Evolutionary conservation across 306 rosid genomes (phyloP), one percentile per base, ranked within the genome.

Genomic region (Quercus bicolor): DNA sequence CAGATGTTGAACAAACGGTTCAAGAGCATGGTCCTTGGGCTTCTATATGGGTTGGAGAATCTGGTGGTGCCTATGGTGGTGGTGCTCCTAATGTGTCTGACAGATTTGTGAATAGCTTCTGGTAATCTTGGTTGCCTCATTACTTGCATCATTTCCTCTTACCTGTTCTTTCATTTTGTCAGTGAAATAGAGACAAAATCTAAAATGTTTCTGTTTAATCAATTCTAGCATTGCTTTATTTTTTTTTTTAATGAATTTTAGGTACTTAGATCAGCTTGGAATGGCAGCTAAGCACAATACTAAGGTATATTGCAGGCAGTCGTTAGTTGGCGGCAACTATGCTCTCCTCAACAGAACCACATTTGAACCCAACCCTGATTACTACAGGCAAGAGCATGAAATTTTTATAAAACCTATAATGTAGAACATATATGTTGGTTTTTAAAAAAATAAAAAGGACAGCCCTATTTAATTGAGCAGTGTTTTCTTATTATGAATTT

Each of bases 251-350:
- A 54, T 79, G 20, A 24, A 71, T 78, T 48, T 51, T 81, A 95
- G 99, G 99, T 95, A 93, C 93, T 89, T 95, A 56, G 99, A 95
- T 88, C 98, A 95, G 84, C 99, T 95, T 76, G 99, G 98, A 84
- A 79, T 95, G 89, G 88, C 99, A 52, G 88, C 99, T n/a, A 90
- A 72, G 81, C 84, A 91, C 86, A 85, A 79, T 85, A 82, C 96
- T 28, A 89, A 88, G 79, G 98, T 87, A 64, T 95, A 95, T 75
- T 95, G 99, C 87, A 89, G 99, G 73, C 99, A 95, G 73, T 83
- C 96, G 51, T 85, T 95, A 80, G 82, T 95, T 75, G 99, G 99
- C 19, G 99, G 99, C 48, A 87, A 93, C 92, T 95, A 95, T 28
- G 98, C 97, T 75, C 92, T 95, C 74, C 94, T 95, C 74, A 88